Conservation (phyloP, 179 eudicot genomes). For the Beta lomatogona region DNA sequence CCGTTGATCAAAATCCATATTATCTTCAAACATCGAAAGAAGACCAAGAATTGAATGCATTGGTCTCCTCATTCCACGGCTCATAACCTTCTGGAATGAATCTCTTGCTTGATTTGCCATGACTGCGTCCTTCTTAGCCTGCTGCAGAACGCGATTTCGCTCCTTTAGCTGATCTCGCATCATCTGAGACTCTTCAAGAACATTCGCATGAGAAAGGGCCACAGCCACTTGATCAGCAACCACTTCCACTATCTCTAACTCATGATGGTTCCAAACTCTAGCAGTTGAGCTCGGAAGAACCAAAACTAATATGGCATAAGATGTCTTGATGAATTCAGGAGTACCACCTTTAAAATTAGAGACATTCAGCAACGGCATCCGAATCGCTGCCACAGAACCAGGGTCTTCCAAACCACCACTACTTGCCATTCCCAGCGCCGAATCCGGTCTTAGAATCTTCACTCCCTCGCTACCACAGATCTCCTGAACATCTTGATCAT, state of each 20-base stretch:
- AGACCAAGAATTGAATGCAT: constrained; percentile 50
- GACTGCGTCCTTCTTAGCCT: constrained; percentile 46
- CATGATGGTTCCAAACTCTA: constrained; percentile 40
- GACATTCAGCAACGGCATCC: constrained; percentile 51
- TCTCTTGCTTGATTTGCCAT: constrained; percentile 56
- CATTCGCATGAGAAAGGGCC: constrained; percentile 54
- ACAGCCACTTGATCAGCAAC: constrained; percentile 61
- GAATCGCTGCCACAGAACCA: constrained; percentile 46
- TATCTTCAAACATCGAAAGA: constrained; percentile 47
- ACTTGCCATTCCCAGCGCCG: constrained; percentile 41
- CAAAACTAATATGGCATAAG: constrained; percentile 46
- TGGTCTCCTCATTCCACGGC: constrained; percentile 52
- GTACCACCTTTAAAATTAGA: constrained; percentile 56
- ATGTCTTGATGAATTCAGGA: constrained; percentile 41
- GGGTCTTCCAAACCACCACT: constrained; percentile 38
- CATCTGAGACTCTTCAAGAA: constrained; percentile 48
- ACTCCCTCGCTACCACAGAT: constrained; percentile 39
- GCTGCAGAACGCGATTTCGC: constrained; percentile 42
- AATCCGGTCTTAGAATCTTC: constrained; percentile 38
- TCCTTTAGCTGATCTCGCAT: constrained; percentile 49
- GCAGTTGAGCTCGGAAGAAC: constrained; percentile 39
- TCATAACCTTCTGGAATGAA: constrained; percentile 52
- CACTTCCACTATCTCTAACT: constrained; percentile 47
- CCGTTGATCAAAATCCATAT: constrained; percentile 40
- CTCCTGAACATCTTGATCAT: constrained; percentile 45